Conservation (phyloP, 805 yeast genomes). For the Naumovozyma dairenensis region DNA sequence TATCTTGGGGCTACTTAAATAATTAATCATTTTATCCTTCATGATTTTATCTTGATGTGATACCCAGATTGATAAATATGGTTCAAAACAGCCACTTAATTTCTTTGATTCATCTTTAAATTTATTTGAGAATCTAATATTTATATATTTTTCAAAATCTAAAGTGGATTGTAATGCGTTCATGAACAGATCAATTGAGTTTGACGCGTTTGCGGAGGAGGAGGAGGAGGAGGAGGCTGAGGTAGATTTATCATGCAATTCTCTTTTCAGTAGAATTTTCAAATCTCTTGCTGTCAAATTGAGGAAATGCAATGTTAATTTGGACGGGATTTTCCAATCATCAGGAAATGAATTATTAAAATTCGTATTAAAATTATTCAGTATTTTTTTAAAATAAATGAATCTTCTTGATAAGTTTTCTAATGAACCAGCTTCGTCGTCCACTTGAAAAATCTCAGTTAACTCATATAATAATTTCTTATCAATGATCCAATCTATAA, state of each 20-base stretch:
- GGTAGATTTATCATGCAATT: slow-evolving; percentile 29
- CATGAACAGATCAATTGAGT: slow-evolving; percentile 57
- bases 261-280: slow-evolving; percentile 38
- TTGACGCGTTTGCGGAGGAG: slow-evolving; percentile 5
- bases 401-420: slow-evolving; percentile 79
- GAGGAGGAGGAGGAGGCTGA: background rate
- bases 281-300: slow-evolving; percentile 61
- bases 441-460: slow-evolving; percentile 57
- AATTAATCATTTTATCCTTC: slow-evolving; percentile 53
- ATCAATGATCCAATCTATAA: slow-evolving; percentile 65
- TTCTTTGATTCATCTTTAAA: slow-evolving; percentile 30
- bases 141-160: slow-evolving; percentile 72
- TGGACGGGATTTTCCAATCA: slow-evolving; percentile 60
- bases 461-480: slow-evolving; percentile 62
- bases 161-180: slow-evolving; percentile 64
- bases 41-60: slow-evolving; percentile 66
- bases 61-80: slow-evolving; percentile 78
- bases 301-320: slow-evolving; percentile 55
- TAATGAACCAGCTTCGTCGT: slow-evolving; percentile 90
- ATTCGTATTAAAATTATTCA: slow-evolving; percentile 47
- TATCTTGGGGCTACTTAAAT: slow-evolving; percentile 47
- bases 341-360: slow-evolving; percentile 52
- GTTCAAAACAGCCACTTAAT: slow-evolving; percentile 68
- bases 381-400: slow-evolving; percentile 65
- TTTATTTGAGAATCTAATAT: slow-evolving; percentile 47